Evolutionary conservation across 495 filamentous ascomycete species (phyloP).

Genomic region (Chaetomium cochliodes): DNA sequence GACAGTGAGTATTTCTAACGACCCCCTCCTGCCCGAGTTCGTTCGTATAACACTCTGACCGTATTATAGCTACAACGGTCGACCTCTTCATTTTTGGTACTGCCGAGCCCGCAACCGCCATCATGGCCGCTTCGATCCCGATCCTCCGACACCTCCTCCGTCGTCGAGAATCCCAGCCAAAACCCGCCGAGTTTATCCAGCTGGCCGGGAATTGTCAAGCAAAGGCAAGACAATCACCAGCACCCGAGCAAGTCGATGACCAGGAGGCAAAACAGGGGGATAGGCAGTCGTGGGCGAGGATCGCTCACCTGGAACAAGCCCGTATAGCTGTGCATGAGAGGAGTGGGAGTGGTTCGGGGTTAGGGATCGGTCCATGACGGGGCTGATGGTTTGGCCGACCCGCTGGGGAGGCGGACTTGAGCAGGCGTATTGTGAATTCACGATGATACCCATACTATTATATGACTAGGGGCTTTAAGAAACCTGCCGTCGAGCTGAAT

Average conservation of each 20-base stretch:
- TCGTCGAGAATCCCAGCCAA: neutral
- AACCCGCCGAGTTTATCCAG: constrained; percentile 3
- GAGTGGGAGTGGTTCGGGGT: neutral
- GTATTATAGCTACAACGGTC: constrained; percentile 10
- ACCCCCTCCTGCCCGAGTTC: neutral
- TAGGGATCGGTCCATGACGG: neutral
- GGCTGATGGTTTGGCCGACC: neutral
- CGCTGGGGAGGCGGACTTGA: neutral
- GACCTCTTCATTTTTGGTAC: constrained; percentile 21
- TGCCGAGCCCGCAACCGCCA: constrained; percentile 15
- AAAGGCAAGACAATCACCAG: neutral
- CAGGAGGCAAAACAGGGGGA: neutral
- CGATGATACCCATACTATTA: no score
- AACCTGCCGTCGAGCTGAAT: no score
- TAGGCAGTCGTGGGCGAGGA: neutral
- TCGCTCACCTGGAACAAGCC: neutral
- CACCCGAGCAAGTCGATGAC: neutral
- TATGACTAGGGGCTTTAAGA: no score
- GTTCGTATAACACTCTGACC: neutral
- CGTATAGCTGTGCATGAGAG: neutral
- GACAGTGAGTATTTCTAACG: neutral
- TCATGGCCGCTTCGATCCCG: constrained; percentile 17
- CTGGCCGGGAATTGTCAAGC: neutral
- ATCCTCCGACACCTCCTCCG: constrained; percentile 7
- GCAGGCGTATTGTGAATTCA: no score